Evolutionary conservation across 2,329 filamentous ascomycete species (phyloP).

Genomic region (Aspergillus sp.): DNA sequence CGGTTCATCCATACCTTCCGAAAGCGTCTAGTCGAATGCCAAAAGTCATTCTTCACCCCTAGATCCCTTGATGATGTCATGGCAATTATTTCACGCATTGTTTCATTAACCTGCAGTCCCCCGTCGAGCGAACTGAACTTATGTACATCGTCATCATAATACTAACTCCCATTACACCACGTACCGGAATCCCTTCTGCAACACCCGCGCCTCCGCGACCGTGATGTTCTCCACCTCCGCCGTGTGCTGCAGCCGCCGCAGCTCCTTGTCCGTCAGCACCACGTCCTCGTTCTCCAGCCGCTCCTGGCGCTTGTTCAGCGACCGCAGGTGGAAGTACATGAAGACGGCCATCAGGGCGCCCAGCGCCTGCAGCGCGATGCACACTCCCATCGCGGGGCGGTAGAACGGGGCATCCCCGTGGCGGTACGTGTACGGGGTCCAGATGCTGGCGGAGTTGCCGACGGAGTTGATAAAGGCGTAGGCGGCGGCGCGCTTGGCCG

Average conservation of each 20-base stretch:
- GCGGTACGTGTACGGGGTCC: slow-evolving; percentile 51
- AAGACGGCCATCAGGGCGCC: slow-evolving; percentile 33
- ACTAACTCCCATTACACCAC: slow-evolving; percentile 32
- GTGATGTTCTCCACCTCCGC: slow-evolving; percentile 53
- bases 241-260: slow-evolving; percentile 48
- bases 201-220: slow-evolving; percentile 46
- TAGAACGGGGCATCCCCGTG: slow-evolving; percentile 39
- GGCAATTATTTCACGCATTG: not conserved
- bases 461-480: slow-evolving; percentile 56
- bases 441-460: slow-evolving; percentile 53
- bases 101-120: not conserved
- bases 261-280: slow-evolving; percentile 46
- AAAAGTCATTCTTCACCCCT: no score
- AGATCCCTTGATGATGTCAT: no score
- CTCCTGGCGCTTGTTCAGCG: slow-evolving; percentile 51
- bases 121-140: no score
- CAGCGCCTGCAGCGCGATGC: slow-evolving; percentile 40
- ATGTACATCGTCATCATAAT: not conserved
- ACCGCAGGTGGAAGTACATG: slow-evolving; percentile 38
- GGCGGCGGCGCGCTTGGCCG: slow-evolving; percentile 55
- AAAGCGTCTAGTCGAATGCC: no score
- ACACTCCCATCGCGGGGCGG: slow-evolving; percentile 40
- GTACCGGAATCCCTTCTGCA: slow-evolving; percentile 57
- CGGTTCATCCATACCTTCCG: no score
- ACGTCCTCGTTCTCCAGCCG: slow-evolving; percentile 50